Evolutionary conservation across 2,329 filamentous ascomycete species (phyloP), one percentile per base, ranked within the genome.

Genomic region (Beauveria varroae): DNA sequence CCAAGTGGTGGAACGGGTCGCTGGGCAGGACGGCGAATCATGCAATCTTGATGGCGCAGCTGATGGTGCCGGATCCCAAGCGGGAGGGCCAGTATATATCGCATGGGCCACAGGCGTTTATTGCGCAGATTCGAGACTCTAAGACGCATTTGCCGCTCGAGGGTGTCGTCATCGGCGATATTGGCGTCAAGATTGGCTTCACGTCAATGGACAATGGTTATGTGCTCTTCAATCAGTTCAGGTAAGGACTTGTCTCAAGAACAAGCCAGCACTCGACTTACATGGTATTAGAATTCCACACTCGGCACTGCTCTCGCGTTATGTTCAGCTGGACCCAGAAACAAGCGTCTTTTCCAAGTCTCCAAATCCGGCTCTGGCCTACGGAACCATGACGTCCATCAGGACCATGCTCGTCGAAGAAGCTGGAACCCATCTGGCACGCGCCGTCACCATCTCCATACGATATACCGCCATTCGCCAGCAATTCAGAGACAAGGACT

Each of bases 1-100:
- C 87, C 40, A 93, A 93, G 71, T 93, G 89, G 89, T 93, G 90
- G 90, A 91, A 91, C 67, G 90, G 90, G 1, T 89, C 88, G 12
- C 79, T 93, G 3, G 90, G 89, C 57, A 81, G 87, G 67, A 87
- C 86, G 3, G 89, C 90, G 50, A 93, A 90, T 70, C 81, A 91
- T 69, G 89, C 89, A 1, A 85, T 90, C 2, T 88, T 93, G 3
- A 91, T 93, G 81, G 89, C 90, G 0, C 89, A 92, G 73, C 79
- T 93, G 30, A 82, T 86, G 64, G 81, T 91, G 63, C 58, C 58
- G 30, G 76, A 78, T 63, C 88, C 87, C 66, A 89, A 88, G 74
- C 49, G 26, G 5, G 18, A 28, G 5, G 51, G 58, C 1, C 24
- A 34, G 34, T 55, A 55, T 30, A 30, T 50, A 8, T 76, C 79